These are phyloP conservation scores for Sungouiozyma ichnusensis DNA, from an alignment of 805 yeast genomes.

Conservation along the genomic window DNA sequence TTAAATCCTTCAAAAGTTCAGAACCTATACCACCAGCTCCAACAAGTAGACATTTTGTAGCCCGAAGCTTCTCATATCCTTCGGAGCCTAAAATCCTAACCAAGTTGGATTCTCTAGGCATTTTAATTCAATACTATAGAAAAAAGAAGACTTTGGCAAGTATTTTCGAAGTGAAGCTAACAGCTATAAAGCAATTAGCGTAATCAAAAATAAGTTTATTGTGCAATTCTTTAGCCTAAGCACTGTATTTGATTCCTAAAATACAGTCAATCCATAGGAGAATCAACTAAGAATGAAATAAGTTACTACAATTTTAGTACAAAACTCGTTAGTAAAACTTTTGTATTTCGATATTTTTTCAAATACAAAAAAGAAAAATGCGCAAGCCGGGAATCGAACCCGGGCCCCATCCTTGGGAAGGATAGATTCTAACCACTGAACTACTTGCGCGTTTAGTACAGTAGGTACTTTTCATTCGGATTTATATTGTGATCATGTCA, in stretches of 20 bases:
- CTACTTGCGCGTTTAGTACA: slow-evolving; percentile 14
- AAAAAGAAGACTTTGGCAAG: background rate
- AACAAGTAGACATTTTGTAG: slow-evolving; percentile 60
- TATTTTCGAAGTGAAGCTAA: too few relatives aligned
- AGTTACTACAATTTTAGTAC: too few relatives aligned
- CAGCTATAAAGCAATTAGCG: background rate
- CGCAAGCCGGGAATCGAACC: slow-evolving; percentile 29
- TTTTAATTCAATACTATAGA: too few relatives aligned
- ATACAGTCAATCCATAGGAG: too few relatives aligned
- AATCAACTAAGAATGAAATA: too few relatives aligned
- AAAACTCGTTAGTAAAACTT: too few relatives aligned
- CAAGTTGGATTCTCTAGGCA: slow-evolving; percentile 18
- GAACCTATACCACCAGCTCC: slow-evolving; percentile 98
- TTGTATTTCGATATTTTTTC: too few relatives aligned
- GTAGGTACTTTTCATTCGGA: too few relatives aligned
- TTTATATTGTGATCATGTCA: too few relatives aligned
- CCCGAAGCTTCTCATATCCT: slow-evolving; percentile 17
- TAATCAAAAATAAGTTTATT: too few relatives aligned
- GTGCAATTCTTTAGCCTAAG: too few relatives aligned
- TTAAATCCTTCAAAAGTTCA: slow-evolving; percentile 72
- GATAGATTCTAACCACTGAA: slow-evolving; percentile 25
- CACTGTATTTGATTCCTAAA: too few relatives aligned
- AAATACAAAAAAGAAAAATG: slow-evolving; percentile 7
- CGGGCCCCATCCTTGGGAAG: slow-evolving; percentile 28
- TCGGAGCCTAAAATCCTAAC: slow-evolving; percentile 21